Conservation (phyloP, 441 rosid genomes). For the Bocquillonia castaneifolia region DNA sequence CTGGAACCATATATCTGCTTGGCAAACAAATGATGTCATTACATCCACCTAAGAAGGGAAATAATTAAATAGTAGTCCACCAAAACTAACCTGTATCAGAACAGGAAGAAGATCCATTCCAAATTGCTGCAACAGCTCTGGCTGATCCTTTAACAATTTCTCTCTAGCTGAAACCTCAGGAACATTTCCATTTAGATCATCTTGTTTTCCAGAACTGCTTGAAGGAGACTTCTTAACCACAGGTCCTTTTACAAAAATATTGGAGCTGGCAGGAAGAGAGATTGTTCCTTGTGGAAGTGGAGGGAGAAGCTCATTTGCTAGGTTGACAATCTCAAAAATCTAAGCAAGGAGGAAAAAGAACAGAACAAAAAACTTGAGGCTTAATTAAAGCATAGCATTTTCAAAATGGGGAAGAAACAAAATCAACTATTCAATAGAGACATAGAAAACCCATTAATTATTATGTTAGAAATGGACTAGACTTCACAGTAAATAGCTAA, state of each 20-base stretch:
- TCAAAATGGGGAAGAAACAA: not conserved
- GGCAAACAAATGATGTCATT: slow-evolving; percentile 22
- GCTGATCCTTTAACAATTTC: slow-evolving; percentile 81
- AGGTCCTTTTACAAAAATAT: slow-evolving; percentile 69
- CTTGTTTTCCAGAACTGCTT: slow-evolving; percentile 64
- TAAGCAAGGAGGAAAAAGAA: slow-evolving; percentile 17
- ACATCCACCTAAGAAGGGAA: slow-evolving; percentile 13
- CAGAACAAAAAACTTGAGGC: not conserved
- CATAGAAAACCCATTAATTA: not conserved
- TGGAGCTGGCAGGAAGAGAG: slow-evolving; percentile 74
- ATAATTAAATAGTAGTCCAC: not conserved
- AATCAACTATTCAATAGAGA: not conserved
- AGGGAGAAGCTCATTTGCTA: slow-evolving; percentile 99
- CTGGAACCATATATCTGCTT: slow-evolving; percentile 97
- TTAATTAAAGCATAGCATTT: not conserved
- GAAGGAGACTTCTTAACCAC: slow-evolving; percentile 59
- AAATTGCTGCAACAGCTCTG: slow-evolving; percentile 92
- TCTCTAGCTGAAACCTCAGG: slow-evolving; percentile 73
- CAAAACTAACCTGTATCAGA: slow-evolving; percentile 70
- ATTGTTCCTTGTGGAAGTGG: slow-evolving; percentile 91
- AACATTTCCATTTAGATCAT: slow-evolving; percentile 49
- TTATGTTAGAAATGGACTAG: not conserved
- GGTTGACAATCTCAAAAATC: slow-evolving; percentile 99
- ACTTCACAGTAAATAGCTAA: too few relatives aligned
- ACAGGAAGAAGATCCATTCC: slow-evolving; percentile 98